Base-by-base conservation (phyloP, 257 asterid genomes). In the Solanum chilense region DNA sequence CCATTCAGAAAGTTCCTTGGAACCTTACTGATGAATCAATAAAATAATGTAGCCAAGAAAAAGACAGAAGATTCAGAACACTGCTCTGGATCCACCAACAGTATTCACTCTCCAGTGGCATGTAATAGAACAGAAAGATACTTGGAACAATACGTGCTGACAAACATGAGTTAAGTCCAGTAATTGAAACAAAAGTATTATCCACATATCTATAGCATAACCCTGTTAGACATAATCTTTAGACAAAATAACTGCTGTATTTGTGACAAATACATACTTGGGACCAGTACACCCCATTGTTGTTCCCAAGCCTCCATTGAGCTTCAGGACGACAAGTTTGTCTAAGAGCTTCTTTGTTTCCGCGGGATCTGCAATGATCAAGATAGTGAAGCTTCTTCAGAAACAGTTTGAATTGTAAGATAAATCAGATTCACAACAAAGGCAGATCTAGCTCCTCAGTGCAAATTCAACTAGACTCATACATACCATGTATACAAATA, bases 241-340 rank as follows among this genome's bases (percentile, higher is more conserved):
- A 29, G 85, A 49, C 12, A 21, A 81, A 81, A 18, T 16, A 18
- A 81, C 25, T 49, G 21, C 45, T 29, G 31, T 49, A 80, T 81
- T 81, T 81, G 44, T 31, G 44, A 31, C 8, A 81, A 82, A 45
- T 69, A 45, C 95, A 75, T 95, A 97, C 99, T 97, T 96, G 71
- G 99, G 99, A 74, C 99, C 99, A 23, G 98, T 97, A 90, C 99
- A 97, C 10, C 99, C 99, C 99, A 97, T 97, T 21, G 99, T 97
- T 77, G 99, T 97, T 88, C 99, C 99, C 93, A 97, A 92, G 56
- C 99, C 99, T 91, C 99, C 99, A 88, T 97, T 97, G 88, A 97
- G 99, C 93, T 97, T 97, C 82, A 97, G 86, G 70, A 97, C 99
- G 85, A 92, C 99, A 84, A 97, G 98, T 91, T 97, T 97, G 92